Conservation (phyloP, 2,329 filamentous ascomycete species). For the Hypoxylon sp. region DNA sequence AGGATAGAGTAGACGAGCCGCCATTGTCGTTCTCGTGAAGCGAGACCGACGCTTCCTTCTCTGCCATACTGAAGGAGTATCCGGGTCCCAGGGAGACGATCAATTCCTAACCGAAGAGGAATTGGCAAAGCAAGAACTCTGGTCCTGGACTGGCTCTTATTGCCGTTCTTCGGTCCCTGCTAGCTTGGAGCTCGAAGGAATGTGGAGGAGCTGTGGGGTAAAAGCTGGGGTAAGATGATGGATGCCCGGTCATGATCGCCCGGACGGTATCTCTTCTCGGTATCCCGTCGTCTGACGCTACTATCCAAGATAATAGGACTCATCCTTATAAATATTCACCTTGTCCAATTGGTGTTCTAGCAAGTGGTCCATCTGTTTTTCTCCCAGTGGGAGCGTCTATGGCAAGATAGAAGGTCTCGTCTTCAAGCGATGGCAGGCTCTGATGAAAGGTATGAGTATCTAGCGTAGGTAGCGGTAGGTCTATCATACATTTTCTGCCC, state of each 20-base stretch:
- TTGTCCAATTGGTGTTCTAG: background rate
- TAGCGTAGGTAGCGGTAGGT: background rate
- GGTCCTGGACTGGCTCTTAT: constrained; percentile 24
- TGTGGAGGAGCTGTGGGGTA: constrained; percentile 43
- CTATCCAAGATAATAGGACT: background rate
- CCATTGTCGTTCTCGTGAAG: constrained; percentile 35
- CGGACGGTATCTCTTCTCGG: constrained; percentile 26
- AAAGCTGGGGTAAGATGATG: constrained; percentile 40
- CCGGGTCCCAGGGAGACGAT: background rate
- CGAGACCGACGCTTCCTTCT: constrained; percentile 38
- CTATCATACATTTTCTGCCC: too few species aligned
- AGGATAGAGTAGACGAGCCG: background rate
- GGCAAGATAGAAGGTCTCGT: background rate
- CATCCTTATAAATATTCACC: background rate
- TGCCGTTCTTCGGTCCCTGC: constrained; percentile 21
- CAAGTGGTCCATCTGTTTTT: background rate
- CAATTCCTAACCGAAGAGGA: constrained; percentile 2
- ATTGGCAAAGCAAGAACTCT: background rate
- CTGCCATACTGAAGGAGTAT: constrained; percentile 27
- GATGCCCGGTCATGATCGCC: constrained; percentile 22
- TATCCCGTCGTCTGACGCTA: constrained; percentile 21
- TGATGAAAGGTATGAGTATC: background rate
- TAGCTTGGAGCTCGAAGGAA: constrained; percentile 21
- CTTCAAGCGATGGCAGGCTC: background rate
- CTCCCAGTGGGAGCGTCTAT: background rate